phyloP scores from a whole-genome alignment of 176 grass and related monocot genomes.

The Cenchrus americanus region DNA sequence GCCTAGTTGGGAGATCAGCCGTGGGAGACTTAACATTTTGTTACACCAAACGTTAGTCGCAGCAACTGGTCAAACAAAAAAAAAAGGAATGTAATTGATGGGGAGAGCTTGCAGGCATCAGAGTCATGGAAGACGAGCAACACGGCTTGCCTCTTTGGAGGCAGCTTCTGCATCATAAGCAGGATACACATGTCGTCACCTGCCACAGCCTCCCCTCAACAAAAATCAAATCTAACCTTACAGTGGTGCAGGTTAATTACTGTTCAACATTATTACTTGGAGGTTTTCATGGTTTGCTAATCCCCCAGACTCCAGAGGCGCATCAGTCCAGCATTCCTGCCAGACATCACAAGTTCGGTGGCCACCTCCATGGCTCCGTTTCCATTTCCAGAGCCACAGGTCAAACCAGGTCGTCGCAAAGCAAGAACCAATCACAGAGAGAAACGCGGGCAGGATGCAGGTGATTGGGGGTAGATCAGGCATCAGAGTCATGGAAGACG shows the following conservation, averaged over 20 bases:
- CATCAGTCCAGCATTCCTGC: not conserved
- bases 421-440: no score
- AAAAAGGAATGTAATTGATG: not conserved
- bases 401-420: no score
- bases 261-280: not conserved
- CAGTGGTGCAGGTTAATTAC: not conserved
- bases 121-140: constrained; percentile 75
- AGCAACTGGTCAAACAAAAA: not conserved
- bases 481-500: constrained; percentile 78
- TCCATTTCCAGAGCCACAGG: no score
- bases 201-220: not conserved
- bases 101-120: constrained; percentile 41
- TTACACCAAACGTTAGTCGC: not conserved
- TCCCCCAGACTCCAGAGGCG: no score
- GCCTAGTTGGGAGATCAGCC: no score
- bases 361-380: no score
- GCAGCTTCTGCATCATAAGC: constrained; percentile 45
- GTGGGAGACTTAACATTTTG: no score
- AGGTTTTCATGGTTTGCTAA: not conserved
- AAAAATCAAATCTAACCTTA: no score
- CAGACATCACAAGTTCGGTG: no score
- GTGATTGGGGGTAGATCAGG: not conserved
- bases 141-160: constrained; percentile 28
- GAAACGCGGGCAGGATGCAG: not conserved
- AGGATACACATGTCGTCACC: constrained; percentile 51